Evolutionary conservation across 2,329 filamentous ascomycete genomes (phyloP), one percentile per base, ranked within the genome.

Genomic region (Cladobotryum mycophilum): DNA sequence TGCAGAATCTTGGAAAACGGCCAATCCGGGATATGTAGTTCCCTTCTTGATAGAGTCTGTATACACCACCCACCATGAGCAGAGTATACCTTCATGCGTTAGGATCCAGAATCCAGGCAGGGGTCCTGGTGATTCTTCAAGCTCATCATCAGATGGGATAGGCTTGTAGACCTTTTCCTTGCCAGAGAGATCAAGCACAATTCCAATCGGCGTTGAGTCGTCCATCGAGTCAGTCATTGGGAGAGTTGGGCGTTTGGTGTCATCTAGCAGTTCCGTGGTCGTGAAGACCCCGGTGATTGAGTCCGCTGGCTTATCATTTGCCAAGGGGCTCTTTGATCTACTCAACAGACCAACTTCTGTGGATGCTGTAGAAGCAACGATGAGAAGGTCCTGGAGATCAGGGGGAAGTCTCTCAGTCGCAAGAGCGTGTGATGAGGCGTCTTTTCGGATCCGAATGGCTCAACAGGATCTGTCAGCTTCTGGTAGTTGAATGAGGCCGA

Each of bases 51-150:
- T 84, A 2, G 92, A 90, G 40, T 95, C 89, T 35, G 86, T 82
- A 69, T 96, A 96, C 17, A 97, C 80, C 41, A 97, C 71, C 89
- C 92, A 96, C 90, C 92, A 99, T 12, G 84, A 79, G 42, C 82
- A 83, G 14, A 99, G 74, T 9, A 95, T 72, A 56, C 93, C 93
- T 61, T 96, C 89, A 57, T 96, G 85, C 53, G 95, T 97, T 14
- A 99, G 74, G 30, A 89, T 78, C 76, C 93, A 85, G 40, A 96
- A 75, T 11, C 85, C 89, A 5, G 93, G 93, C 8, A 97, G 70
- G 12, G 93, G 92, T 1, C 82, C 84, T 0, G 85, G 78, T 4
- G 90, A 95, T 60, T 91, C 80, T 33, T 86, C 79, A 43, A 95
- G 82, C 61, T 95, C 86, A 55, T 81, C 82, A 55, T 93, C 86